These are phyloP conservation scores for Lathyrus tuberosus DNA, from an alignment of 306 rosid genomes.

Conservation along the genomic window DNA sequence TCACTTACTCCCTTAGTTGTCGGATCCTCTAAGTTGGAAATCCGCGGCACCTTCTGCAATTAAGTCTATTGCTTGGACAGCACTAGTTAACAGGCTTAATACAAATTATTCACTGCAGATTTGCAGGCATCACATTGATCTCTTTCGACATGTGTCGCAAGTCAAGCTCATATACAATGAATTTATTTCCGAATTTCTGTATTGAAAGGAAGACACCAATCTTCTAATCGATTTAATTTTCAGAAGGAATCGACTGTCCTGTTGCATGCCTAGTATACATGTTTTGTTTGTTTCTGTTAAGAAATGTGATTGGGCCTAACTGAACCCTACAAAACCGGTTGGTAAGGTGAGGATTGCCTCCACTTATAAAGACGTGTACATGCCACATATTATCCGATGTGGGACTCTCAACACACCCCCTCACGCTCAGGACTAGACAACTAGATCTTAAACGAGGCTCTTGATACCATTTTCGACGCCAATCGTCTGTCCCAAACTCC, in stretches of 20 bases:
- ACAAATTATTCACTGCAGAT: conserved; percentile 13
- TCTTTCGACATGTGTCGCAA: conserved; percentile 4
- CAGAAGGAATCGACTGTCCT: conserved; percentile 16
- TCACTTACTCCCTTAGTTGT: not conserved
- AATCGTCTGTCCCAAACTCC: too few species aligned
- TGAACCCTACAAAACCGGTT: too few species aligned
- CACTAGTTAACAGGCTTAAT: conserved; percentile 23
- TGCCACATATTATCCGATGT: too few species aligned
- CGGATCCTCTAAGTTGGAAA: too few species aligned
- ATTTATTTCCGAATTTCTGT: conserved; percentile 4
- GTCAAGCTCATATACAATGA: conserved; percentile 18
- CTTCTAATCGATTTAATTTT: conserved; percentile 23
- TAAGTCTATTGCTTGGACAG: not conserved
- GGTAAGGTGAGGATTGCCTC: too few species aligned
- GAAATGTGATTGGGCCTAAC: too few species aligned
- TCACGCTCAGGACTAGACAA: too few species aligned
- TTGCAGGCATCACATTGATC: not conserved
- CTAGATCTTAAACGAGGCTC: too few species aligned
- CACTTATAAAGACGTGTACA: too few species aligned
- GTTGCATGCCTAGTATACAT: not conserved
- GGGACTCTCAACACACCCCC: too few species aligned
- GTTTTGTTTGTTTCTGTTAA: not conserved
- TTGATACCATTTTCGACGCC: too few species aligned
- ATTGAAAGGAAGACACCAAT: conserved; percentile 4
- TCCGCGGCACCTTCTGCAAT: too few species aligned